Evolutionary conservation across 2,329 filamentous ascomycete genomes (phyloP).

Genomic region (Nothopassalora personata): DNA sequence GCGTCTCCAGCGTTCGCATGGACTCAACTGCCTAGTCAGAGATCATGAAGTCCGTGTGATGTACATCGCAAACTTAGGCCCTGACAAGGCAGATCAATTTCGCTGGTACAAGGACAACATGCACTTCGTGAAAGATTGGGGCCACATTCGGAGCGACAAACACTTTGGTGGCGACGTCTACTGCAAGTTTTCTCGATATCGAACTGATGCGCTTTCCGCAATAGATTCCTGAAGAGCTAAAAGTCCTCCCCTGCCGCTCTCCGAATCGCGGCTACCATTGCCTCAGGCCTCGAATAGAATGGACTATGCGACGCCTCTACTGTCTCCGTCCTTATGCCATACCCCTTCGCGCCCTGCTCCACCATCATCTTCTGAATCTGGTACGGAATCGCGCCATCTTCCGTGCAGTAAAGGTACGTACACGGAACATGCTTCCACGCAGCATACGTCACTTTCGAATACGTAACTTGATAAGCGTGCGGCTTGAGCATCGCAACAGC

Average conservation of each 20-base stretch:
- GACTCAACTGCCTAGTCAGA: not conserved
- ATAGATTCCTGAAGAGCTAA: not conserved
- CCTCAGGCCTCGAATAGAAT: not conserved
- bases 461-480: not conserved
- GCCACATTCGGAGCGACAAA: no score
- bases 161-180: no score
- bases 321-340: not conserved
- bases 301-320: not conserved
- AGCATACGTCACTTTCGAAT: not conserved
- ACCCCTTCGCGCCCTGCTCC: not conserved
- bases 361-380: not conserved
- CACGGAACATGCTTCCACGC: constrained; percentile 1
- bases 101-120: no score
- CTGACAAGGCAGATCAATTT: no score
- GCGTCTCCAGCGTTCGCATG: not conserved
- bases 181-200: no score
- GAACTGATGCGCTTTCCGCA: no score
- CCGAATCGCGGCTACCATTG: not conserved
- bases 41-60: no score
- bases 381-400: not conserved
- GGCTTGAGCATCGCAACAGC: not conserved
- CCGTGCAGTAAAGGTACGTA: constrained; percentile 1
- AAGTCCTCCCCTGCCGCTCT: not conserved
- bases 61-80: no score
- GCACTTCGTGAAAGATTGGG: no score